Evolutionary conservation across 768 basidiomycete species (phyloP).

Genomic region (Rhodotorula paludigena): DNA sequence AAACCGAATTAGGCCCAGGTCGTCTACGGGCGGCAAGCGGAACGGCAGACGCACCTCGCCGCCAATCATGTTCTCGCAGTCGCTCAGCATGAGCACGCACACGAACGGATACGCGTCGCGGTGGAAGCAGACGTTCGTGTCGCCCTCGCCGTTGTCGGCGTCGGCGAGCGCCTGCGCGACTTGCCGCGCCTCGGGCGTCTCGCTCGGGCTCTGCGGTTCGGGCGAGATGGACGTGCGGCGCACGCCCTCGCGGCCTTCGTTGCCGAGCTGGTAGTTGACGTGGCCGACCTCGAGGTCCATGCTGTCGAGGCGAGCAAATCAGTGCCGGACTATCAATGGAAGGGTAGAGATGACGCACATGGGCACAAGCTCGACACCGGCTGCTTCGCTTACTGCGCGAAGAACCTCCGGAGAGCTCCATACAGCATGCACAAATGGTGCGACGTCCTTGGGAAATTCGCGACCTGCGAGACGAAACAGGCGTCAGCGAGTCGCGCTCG

Average conservation of each 20-base stretch:
- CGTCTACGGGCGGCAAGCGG: neutral
- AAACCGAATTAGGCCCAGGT: neutral
- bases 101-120: slow-evolving; percentile 16
- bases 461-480: too few relatives aligned
- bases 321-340: too few relatives aligned
- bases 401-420: slow-evolving; percentile 28
- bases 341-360: neutral
- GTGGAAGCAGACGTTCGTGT: slow-evolving; percentile 9
- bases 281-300: slow-evolving; percentile 20
- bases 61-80: slow-evolving; percentile 21
- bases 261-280: slow-evolving; percentile 18
- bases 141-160: neutral
- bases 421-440: slow-evolving; percentile 8
- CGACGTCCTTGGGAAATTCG: slow-evolving; percentile 12
- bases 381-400: slow-evolving; percentile 18
- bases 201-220: neutral
- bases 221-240: neutral
- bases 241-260: neutral
- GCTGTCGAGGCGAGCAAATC: neutral
- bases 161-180: neutral
- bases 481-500: too few relatives aligned
- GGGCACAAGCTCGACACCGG: slow-evolving; percentile 32
- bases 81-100: slow-evolving; percentile 29
- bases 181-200: neutral
- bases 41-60: slow-evolving; percentile 13